Evolutionary conservation across 352 stramenopile genomes (phyloP).

Genomic region (Phytopythium sindhum): DNA sequence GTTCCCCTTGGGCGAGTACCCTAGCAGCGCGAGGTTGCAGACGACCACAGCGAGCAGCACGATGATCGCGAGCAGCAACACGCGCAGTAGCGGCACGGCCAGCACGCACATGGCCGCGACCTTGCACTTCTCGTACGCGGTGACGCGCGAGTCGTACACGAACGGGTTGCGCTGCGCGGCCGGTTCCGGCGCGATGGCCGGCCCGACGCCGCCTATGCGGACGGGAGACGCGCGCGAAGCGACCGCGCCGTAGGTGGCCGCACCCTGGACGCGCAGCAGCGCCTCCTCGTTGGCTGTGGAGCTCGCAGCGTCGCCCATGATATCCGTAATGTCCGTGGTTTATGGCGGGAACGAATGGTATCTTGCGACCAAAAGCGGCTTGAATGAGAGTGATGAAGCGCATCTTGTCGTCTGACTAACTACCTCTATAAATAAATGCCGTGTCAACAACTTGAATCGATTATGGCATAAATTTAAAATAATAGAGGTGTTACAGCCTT

Average conservation of each 20-base stretch:
- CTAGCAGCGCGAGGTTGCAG: conserved; percentile 45
- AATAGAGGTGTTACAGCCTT: no score
- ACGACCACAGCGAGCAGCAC: conserved; percentile 33
- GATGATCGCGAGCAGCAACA: conserved; percentile 37
- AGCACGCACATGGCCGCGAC: conserved; percentile 50
- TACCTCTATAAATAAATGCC: not conserved
- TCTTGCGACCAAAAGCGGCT: not conserved
- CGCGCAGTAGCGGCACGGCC: conserved; percentile 50
- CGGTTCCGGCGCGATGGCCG: not conserved
- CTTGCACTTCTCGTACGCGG: conserved; percentile 59
- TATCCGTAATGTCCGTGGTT: not conserved
- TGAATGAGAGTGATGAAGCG: not conserved
- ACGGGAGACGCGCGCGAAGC: not conserved
- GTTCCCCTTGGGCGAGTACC: conserved; percentile 34
- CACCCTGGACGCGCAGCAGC: not conserved
- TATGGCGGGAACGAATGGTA: not conserved
- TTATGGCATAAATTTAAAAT: no score
- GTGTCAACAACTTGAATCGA: not conserved
- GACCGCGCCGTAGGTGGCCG: not conserved
- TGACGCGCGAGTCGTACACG: conserved; percentile 48
- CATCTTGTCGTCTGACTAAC: no score
- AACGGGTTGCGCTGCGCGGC: conserved; percentile 45
- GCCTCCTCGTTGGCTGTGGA: not conserved
- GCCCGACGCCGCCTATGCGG: not conserved
- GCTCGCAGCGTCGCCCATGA: not conserved